Evolutionary conservation across 352 stramenopile genomes (phyloP).

Genomic region (Globisporangium apiculatum): DNA sequence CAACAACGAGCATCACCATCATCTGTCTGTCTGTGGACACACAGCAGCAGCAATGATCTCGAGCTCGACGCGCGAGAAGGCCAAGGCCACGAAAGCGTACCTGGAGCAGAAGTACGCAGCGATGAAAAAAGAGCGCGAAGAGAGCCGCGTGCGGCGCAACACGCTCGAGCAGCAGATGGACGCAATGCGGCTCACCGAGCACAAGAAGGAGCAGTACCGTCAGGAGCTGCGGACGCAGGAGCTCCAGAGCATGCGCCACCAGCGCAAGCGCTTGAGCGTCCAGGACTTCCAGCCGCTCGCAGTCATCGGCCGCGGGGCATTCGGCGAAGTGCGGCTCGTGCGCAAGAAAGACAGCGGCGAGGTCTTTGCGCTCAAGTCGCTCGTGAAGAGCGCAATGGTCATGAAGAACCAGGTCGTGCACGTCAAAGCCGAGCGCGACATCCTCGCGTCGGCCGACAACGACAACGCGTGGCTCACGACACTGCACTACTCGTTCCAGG

Average conservation of each 20-base stretch:
- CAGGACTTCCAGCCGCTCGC: constrained; percentile 96
- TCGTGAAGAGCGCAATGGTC: constrained; percentile 89
- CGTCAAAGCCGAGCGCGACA: constrained; percentile 96
- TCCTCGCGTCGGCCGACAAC: constrained; percentile 90
- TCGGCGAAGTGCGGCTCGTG: constrained; percentile 94
- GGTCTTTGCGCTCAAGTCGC: constrained; percentile 90
- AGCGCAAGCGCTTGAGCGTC: constrained; percentile 72
- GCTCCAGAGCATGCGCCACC: constrained; percentile 69
- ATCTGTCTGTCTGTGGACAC: no score
- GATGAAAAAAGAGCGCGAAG: constrained; percentile 86
- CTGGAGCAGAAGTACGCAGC: constrained; percentile 86
- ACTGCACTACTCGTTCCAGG: constrained; percentile 97
- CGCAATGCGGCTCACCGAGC: constrained; percentile 65
- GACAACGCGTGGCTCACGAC: constrained; percentile 97
- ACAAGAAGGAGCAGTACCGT: constrained; percentile 74
- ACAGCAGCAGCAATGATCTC: constrained; percentile 52
- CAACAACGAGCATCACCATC: background rate
- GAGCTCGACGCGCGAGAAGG: constrained; percentile 81
- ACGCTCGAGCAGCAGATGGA: constrained; percentile 83
- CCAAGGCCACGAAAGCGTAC: constrained; percentile 83
- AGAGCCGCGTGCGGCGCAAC: constrained; percentile 66
- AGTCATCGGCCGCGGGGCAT: constrained; percentile 97
- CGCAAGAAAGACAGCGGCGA: constrained; percentile 78
- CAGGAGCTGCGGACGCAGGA: constrained; percentile 72
- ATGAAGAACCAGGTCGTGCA: constrained; percentile 94